Evolutionary conservation across 148 eudicot species (phyloP).

Genomic region (Arbutus unedo): DNA sequence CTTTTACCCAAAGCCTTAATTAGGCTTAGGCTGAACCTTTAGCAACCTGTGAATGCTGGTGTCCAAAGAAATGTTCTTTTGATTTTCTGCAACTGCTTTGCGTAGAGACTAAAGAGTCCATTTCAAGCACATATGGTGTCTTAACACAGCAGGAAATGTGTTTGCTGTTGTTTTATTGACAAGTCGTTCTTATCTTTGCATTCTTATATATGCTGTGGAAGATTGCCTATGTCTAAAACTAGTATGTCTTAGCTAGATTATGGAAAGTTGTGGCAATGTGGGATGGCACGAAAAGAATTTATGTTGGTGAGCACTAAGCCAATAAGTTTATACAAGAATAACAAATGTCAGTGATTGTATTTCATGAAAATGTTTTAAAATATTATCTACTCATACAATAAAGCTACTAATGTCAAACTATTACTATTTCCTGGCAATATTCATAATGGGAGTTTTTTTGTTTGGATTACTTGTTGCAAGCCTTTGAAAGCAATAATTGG

Average conservation of each 20-base stretch:
- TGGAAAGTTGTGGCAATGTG: not conserved
- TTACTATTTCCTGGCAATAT: not conserved
- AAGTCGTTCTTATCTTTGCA: not conserved
- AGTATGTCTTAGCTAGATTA: not conserved
- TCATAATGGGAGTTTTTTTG: not conserved
- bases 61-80: not conserved
- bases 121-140: not conserved
- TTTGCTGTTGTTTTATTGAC: not conserved
- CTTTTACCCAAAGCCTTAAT: not conserved
- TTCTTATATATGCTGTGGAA: not conserved
- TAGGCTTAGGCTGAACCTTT: not conserved
- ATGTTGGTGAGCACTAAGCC: not conserved
- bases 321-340: not conserved
- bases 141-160: not conserved
- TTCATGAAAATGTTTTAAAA: not conserved
- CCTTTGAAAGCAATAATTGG: conserved; percentile 4
- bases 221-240: not conserved
- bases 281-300: not conserved
- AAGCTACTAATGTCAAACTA: not conserved
- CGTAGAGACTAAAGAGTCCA: not conserved
- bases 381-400: not conserved
- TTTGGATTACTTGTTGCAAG: not conserved
- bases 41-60: not conserved
- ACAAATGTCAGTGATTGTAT: not conserved
- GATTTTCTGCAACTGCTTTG: not conserved